Evolutionary conservation across 306 rosid genomes (phyloP).

Genomic region (Astragalus glycyphyllos): DNA sequence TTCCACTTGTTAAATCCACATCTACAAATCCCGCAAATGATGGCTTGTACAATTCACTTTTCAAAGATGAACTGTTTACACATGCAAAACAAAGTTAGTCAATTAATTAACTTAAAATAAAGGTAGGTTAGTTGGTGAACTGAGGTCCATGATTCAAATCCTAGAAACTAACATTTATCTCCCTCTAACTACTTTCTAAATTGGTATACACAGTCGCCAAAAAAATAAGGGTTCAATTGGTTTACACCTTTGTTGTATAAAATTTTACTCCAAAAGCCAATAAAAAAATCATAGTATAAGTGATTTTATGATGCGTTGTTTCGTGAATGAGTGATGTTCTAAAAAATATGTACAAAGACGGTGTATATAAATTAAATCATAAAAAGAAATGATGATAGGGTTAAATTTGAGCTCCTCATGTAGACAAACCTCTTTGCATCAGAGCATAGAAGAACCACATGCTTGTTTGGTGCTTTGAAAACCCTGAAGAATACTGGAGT

Average conservation of each 20-base stretch:
- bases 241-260: too few species aligned
- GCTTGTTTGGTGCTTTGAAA: slow-evolving; percentile 62
- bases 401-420: background rate
- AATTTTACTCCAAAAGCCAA: too few species aligned
- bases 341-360: too few species aligned
- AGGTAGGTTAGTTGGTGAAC: background rate
- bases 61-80: slow-evolving; percentile 64
- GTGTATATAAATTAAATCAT: too few species aligned
- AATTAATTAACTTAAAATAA: background rate
- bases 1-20: slow-evolving; percentile 57
- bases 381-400: background rate
- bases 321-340: too few species aligned
- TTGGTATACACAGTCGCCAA: too few species aligned
- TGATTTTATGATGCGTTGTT: too few species aligned
- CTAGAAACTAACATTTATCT: too few species aligned
- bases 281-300: too few species aligned
- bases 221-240: too few species aligned
- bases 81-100: background rate
- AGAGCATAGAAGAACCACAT: slow-evolving; percentile 79
- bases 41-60: slow-evolving; percentile 57
- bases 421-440: slow-evolving; percentile 73
- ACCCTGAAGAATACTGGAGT: slow-evolving; percentile 91
- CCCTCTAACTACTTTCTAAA: too few species aligned
- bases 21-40: slow-evolving; percentile 86
- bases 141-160: too few species aligned